Conservation (phyloP, 2,329 filamentous ascomycete species). For the Balansia obtecta region DNA sequence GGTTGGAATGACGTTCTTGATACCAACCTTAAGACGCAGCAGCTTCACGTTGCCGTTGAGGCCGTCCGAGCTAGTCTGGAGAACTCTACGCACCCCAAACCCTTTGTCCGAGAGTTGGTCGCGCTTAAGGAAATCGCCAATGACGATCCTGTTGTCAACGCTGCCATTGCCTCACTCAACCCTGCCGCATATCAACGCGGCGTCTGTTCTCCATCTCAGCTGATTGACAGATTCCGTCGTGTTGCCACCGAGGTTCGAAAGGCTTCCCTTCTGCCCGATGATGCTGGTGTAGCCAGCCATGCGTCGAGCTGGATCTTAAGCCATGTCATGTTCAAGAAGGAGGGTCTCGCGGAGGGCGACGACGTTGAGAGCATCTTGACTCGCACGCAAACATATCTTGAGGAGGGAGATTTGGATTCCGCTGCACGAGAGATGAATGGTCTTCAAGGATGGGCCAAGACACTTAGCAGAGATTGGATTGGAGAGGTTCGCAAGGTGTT, state of each 20-base stretch:
- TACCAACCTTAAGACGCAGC: slow-evolving; percentile 82
- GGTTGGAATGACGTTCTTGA: slow-evolving; percentile 90
- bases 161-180: slow-evolving; percentile 93
- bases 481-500: slow-evolving; percentile 81
- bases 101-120: slow-evolving; percentile 85
- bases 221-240: slow-evolving; percentile 91
- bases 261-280: slow-evolving; percentile 80
- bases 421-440: slow-evolving; percentile 93
- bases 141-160: slow-evolving; percentile 76
- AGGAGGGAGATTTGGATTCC: slow-evolving; percentile 84
- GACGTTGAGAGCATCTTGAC: slow-evolving; percentile 92
- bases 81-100: slow-evolving; percentile 56
- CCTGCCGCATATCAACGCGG: slow-evolving; percentile 87
- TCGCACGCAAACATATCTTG: slow-evolving; percentile 76
- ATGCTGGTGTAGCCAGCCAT: slow-evolving; percentile 89
- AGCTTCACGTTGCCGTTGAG: slow-evolving; percentile 91
- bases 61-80: slow-evolving; percentile 77
- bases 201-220: slow-evolving; percentile 68
- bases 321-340: slow-evolving; percentile 94
- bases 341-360: slow-evolving; percentile 66
- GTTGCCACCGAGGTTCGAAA: slow-evolving; percentile 90
- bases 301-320: slow-evolving; percentile 81
- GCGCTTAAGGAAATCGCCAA: slow-evolving; percentile 85
- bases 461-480: slow-evolving; percentile 87
- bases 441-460: slow-evolving; percentile 88